Percentiles rank a stretch among this genome's conserved stretches.
Evolutionary conservation across 768 basidiomycete genomes (phyloP).

Genomic region (Podaxis pistillaris): DNA sequence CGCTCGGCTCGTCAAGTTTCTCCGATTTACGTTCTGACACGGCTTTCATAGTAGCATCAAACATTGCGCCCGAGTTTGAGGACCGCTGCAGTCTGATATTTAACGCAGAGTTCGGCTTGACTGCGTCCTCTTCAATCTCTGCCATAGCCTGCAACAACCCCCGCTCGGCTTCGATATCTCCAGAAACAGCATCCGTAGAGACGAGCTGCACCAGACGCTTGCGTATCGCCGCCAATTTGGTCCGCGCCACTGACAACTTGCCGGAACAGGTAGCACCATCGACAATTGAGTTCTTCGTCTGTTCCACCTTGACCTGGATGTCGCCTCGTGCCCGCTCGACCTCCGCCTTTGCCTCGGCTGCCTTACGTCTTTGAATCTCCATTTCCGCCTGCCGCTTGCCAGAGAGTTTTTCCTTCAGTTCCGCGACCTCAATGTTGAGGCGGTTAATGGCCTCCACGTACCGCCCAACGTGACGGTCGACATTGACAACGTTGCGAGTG

Average conservation of each 20-base stretch:
- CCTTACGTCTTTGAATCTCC: slow-evolving; percentile 64
- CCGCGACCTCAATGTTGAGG: slow-evolving; percentile 78
- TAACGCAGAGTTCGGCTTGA: slow-evolving; percentile 58
- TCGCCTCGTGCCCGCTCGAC: slow-evolving; percentile 74
- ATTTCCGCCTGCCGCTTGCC: slow-evolving; percentile 64
- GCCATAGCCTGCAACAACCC: slow-evolving; percentile 66
- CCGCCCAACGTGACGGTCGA: slow-evolving; percentile 91
- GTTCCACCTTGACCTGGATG: slow-evolving; percentile 67
- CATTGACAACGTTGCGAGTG: slow-evolving; percentile 92
- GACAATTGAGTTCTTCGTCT: slow-evolving; percentile 65
- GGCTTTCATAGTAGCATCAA: slow-evolving; percentile 84
- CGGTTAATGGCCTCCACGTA: slow-evolving; percentile 94
- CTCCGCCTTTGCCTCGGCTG: slow-evolving; percentile 67
- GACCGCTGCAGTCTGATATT: slow-evolving; percentile 62
- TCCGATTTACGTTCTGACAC: slow-evolving; percentile 78
- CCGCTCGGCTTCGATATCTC: slow-evolving; percentile 66
- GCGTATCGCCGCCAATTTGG: slow-evolving; percentile 63
- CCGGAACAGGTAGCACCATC: slow-evolving; percentile 78
- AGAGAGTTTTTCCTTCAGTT: slow-evolving; percentile 82
- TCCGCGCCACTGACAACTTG: slow-evolving; percentile 66
- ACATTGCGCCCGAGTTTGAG: slow-evolving; percentile 74
- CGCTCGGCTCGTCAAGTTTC: slow-evolving; percentile 66
- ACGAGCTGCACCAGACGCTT: slow-evolving; percentile 61
- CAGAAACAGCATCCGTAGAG: slow-evolving; percentile 31
- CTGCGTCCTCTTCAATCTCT: slow-evolving; percentile 65